Base-by-base conservation (phyloP, 257 asterid genomes). In the Rubia yunnanensis region DNA sequence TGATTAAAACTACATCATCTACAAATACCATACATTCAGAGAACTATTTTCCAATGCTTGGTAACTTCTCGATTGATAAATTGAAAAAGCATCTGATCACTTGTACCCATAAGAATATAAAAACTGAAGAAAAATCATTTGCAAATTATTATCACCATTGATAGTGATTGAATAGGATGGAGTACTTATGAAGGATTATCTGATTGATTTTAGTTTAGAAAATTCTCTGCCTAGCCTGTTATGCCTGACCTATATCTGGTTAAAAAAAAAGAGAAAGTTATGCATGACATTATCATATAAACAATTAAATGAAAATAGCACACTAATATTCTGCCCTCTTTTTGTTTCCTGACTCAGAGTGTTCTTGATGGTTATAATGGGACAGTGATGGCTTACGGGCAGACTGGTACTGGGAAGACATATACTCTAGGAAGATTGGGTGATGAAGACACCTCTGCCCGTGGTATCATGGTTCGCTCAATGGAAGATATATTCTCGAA, bases 301-400 rank as follows among this genome's bases (percentile, higher is more conserved):
- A 62, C 49, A 4, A 52, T 4, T 63, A 10, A 24, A 54, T 38
- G 24, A 10, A 17, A 27, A 46, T n/a, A 32, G 64, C 35, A 24
- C 39, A 38, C 41, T 64, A 64, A 17, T 66, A 15, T 10, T 63
- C 34, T 36, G 15, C 60, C 36, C 52, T 9, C 61, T 65, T 28
- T 64, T 34, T 27, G 24, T 67, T 60, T 56, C 63, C 38, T 31
- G 64, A 74, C 69, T 64, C 79, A 94, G 98, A 94, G 98, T 30
- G 96, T 94, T 72, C 81, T 94, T 72, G 98, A 90, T 39, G 99
- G 98, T 65, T 94, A 94, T 85, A 94, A 94, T 70, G 96, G 98
- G 79, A 94, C 99, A 11, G 98, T 94, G 71, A 94, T 94, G 99
- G 99, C 99, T 35, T 94, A 94, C 72, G 99, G 99, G 71, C 99